Percentiles rank a stretch among this genome's conserved stretches.
Evolutionary conservation across 2,329 filamentous ascomycete species (phyloP).

Genomic region (Verticillium longisporum): DNA sequence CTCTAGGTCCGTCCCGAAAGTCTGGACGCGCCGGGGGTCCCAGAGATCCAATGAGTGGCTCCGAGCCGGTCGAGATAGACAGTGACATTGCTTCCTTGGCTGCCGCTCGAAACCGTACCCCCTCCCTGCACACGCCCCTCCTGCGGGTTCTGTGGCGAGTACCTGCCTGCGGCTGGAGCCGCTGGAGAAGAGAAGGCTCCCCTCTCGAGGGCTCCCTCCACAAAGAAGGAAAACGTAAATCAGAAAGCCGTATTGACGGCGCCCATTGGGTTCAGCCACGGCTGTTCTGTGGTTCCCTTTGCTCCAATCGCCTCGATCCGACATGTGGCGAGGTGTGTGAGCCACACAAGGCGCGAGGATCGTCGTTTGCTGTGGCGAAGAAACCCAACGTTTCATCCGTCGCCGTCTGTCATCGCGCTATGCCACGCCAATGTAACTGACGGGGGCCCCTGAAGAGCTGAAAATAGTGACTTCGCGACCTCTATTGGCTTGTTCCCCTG

Average conservation of each 20-base stretch:
- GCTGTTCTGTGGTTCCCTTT: background rate
- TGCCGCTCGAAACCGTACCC: background rate
- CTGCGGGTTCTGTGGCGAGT: background rate
- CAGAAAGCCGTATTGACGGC: conserved; percentile 6
- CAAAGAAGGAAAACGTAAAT: background rate
- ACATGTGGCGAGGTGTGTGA: background rate
- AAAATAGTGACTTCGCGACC: background rate
- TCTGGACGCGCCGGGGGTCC: conserved; percentile 7
- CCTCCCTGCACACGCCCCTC: conserved; percentile 3
- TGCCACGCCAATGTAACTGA: background rate
- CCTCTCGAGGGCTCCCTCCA: conserved; percentile 1
- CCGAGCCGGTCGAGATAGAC: conserved; percentile 8
- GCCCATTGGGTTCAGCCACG: background rate
- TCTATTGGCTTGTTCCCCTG: background rate
- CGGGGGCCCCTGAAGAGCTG: background rate
- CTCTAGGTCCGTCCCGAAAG: conserved; percentile 6
- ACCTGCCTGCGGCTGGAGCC: conserved; percentile 7
- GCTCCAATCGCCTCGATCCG: conserved; percentile 6
- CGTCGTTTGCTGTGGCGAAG: background rate
- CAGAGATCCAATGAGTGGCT: conserved; percentile 6
- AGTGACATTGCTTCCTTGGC: conserved; percentile 10
- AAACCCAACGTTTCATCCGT: background rate
- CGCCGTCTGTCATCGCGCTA: background rate
- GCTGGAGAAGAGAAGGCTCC: conserved; percentile 1
- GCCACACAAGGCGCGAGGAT: background rate